phyloP scores from a whole-genome alignment of 1,284 basidiomycete genomes.

The Pseudozyma flocculosa region DNA sequence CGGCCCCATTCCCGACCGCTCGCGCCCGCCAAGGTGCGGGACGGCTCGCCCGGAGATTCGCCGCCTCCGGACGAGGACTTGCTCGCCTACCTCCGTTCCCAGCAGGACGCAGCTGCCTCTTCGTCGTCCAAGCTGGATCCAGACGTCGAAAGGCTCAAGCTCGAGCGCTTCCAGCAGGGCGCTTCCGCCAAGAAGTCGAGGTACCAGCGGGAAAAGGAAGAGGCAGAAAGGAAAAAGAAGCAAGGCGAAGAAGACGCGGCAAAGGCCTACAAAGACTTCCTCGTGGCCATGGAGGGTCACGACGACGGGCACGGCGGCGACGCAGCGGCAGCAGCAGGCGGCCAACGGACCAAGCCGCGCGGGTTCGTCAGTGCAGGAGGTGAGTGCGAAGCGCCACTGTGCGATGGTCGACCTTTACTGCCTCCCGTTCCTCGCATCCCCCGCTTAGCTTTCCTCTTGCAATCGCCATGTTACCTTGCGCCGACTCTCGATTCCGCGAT shows the following conservation, averaged over 20 bases:
- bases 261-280: constrained; percentile 43
- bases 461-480: too few species aligned
- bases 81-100: constrained; percentile 21
- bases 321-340: too few species aligned
- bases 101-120: not conserved
- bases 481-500: too few species aligned
- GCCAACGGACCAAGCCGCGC: too few species aligned
- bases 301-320: not conserved
- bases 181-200: constrained; percentile 33
- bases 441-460: too few species aligned
- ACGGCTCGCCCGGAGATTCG: constrained; percentile 5
- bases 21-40: too few species aligned
- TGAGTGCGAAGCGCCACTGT: too few species aligned
- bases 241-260: constrained; percentile 40
- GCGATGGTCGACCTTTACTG: too few species aligned
- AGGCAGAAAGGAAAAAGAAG: constrained; percentile 36
- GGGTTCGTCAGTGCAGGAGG: constrained; percentile 42
- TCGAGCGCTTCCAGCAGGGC: constrained; percentile 29
- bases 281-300: constrained; percentile 36
- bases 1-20: too few species aligned
- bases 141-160: constrained; percentile 19
- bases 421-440: too few species aligned
- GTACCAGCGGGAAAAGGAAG: constrained; percentile 42
- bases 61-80: constrained; percentile 26
- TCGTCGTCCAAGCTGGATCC: constrained; percentile 4